Percentiles rank a stretch among this genome's conserved stretches.
Conservation (phyloP, 1,139 yeast species). For the Lodderomyces oxycetoniae region DNA sequence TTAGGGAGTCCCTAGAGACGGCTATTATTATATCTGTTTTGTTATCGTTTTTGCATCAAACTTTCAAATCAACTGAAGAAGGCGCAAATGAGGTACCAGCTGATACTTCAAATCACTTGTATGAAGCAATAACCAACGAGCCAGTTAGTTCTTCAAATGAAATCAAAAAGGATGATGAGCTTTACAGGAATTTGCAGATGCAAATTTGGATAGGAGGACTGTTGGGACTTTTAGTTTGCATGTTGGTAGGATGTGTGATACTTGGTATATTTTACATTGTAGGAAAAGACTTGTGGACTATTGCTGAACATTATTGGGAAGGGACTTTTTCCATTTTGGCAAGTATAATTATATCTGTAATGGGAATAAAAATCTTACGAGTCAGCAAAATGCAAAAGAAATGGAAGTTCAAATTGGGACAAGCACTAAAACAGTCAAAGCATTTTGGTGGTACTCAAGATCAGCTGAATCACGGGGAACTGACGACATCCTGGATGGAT, state of each 20-base stretch:
- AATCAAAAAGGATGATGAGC: constrained; percentile 4
- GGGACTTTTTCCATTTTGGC: constrained; percentile 43
- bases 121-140: neutral
- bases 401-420: constrained; percentile 67
- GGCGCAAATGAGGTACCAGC: neutral
- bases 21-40: constrained; percentile 45
- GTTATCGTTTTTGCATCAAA: constrained; percentile 38
- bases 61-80: constrained; percentile 16
- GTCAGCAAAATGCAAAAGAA: constrained; percentile 65
- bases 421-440: constrained; percentile 19
- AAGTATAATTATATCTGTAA: constrained; percentile 39
- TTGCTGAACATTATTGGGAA: constrained; percentile 47
- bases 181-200: constrained; percentile 22
- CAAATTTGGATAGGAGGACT: constrained; percentile 46
- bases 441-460: constrained; percentile 12
- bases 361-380: constrained; percentile 42
- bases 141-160: neutral
- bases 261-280: constrained; percentile 33
- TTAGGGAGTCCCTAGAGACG: constrained; percentile 43
- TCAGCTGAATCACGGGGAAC: too few relatives aligned
- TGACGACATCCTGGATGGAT: constrained; percentile 8
- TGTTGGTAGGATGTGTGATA: constrained; percentile 34
- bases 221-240: constrained; percentile 34
- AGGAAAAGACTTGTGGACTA: constrained; percentile 41
- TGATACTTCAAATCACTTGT: constrained; percentile 1